A percentile compares a stretch with the other conserved stretches of the same genome.
Evolutionary conservation across 2,329 filamentous ascomycete species (phyloP).

Genomic region (Coniochaeta sp.): DNA sequence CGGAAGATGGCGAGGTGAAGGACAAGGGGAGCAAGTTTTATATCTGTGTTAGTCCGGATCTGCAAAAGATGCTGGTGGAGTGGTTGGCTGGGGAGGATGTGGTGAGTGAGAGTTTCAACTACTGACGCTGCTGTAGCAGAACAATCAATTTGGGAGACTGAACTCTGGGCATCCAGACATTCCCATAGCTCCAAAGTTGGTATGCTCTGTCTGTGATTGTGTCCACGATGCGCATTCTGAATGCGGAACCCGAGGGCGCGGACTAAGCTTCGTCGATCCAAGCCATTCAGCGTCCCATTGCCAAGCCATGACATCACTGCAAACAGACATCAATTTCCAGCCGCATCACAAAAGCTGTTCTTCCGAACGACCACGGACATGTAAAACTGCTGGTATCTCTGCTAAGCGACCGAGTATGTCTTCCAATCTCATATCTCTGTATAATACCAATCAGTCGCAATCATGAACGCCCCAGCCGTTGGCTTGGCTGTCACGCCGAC

Average conservation of each 20-base stretch:
- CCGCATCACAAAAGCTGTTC: background rate
- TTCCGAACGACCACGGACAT: background rate
- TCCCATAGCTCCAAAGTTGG: no score
- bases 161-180: no score
- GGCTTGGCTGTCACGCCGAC: constrained; percentile 80
- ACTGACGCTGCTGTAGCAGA: constrained; percentile 26
- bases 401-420: background rate
- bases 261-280: background rate
- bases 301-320: background rate
- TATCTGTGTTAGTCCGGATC: constrained; percentile 37
- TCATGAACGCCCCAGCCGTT: constrained; percentile 73
- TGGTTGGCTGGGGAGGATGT: constrained; percentile 51
- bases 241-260: background rate
- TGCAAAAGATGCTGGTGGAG: constrained; percentile 32
- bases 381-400: background rate
- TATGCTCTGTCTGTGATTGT: no score
- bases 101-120: constrained; percentile 54
- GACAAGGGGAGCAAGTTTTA: constrained; percentile 39
- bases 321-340: background rate
- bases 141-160: no score
- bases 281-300: background rate
- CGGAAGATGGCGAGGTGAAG: constrained; percentile 24
- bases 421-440: background rate
- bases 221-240: no score
- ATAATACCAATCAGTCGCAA: background rate